Evolutionary conservation across 306 rosid genomes (phyloP), one percentile per base, ranked within the genome.

Genomic region (Potentilla sterilis): DNA sequence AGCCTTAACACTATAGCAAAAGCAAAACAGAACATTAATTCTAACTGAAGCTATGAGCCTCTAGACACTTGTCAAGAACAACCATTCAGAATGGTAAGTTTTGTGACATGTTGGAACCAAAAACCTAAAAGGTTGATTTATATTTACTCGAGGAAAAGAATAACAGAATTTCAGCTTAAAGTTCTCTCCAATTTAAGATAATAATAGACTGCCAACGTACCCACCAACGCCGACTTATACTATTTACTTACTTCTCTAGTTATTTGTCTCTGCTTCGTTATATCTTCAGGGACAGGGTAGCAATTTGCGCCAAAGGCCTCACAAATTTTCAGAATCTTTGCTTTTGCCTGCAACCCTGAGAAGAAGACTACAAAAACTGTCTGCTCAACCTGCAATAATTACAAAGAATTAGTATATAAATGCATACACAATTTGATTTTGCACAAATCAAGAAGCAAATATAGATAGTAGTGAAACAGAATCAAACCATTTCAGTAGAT

Each of bases 231-330:
- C 16, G 10, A 74, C 46, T 59, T 84, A 58, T 38, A 38, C 32
- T 21, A 21, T 46, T 75, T 75, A 83, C 86, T 83, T 85, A 96
- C 99, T 87, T 96, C 99, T 85, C 98, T 89, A 74, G 86, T 88
- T 88, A 96, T 88, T 84, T 96, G 96, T 76, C 92, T 89, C 84
- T 92, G 98, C 74, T 92, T 96, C 47, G 81, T 92, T 78, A 87
- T 76, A 85, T 96, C 99, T 85, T 96, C 98, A 41, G 99, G 99
- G 80, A 96, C 92, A 80, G 99, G 97, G 73, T 96, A 96, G 82
- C 98, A 96, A 80, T 88, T 89, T 48, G 99, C 99, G 34, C 97
- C 98, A 85, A 96, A 96, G 59, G 99, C 97, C 79, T 96, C 99
- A 59, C 99, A 90, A 79, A 96, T 96, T 88, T 92, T 96, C 85